These are phyloP conservation scores for Hanseniaspora taiwanica DNA, from an alignment of 805 yeast genomes.

Conservation along the genomic window DNA sequence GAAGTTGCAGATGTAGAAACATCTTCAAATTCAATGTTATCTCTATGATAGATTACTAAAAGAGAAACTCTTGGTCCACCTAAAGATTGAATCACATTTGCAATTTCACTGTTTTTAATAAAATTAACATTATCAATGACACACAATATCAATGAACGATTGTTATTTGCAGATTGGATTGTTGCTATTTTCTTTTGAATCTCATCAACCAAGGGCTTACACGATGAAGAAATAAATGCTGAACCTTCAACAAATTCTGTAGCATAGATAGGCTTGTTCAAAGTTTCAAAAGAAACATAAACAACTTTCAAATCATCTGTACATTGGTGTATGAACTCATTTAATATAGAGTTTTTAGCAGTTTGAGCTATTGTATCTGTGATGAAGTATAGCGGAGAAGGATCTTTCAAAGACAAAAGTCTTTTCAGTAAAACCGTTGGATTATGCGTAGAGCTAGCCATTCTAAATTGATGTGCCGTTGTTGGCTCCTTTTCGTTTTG, in stretches of 20 bases:
- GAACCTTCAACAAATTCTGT: slow-evolving; percentile 39
- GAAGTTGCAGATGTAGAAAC: neutral
- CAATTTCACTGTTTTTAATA: slow-evolving; percentile 32
- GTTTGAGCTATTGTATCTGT: slow-evolving; percentile 64
- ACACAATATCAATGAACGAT: slow-evolving; percentile 28
- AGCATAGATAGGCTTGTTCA: slow-evolving; percentile 36
- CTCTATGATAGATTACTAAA: slow-evolving; percentile 35
- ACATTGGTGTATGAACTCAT: slow-evolving; percentile 41
- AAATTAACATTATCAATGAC: slow-evolving; percentile 60
- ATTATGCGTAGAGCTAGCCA: slow-evolving; percentile 27
- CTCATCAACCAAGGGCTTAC: neutral
- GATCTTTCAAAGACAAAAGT: slow-evolving; percentile 55
- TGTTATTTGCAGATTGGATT: slow-evolving; percentile 12
- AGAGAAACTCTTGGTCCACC: slow-evolving; percentile 34
- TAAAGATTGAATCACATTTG: slow-evolving; percentile 36
- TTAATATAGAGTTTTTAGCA: slow-evolving; percentile 33
- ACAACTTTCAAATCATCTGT: slow-evolving; percentile 28
- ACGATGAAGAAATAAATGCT: slow-evolving; percentile 6
- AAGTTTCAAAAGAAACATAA: slow-evolving; percentile 54
- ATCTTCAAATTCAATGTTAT: slow-evolving; percentile 24
- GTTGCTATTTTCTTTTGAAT: slow-evolving; percentile 6
- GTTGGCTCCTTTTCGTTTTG: neutral
- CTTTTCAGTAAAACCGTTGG: slow-evolving; percentile 52
- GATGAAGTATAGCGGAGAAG: slow-evolving; percentile 57
- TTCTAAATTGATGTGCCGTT: slow-evolving; percentile 3